Conservation (phyloP, 192 early-diverging fungal species). For the Mortierella alpina region DNA sequence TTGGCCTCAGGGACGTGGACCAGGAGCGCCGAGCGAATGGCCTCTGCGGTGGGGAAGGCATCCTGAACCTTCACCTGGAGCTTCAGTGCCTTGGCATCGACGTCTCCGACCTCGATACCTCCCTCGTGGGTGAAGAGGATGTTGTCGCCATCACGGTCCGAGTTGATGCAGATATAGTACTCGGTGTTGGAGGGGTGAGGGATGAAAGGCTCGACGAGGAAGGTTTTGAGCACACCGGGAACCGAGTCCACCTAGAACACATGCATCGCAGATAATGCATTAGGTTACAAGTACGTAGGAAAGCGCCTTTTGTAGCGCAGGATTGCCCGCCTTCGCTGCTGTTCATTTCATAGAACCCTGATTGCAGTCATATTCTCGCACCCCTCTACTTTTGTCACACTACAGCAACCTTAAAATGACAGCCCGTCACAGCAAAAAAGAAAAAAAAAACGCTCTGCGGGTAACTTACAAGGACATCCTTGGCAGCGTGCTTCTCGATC, state of each 20-base stretch:
- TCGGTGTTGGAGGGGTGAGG: slow-evolving; percentile 93
- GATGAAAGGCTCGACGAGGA: slow-evolving; percentile 95
- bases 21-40: slow-evolving; percentile 76
- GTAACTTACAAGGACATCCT: slow-evolving; percentile 76
- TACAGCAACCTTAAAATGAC: no score
- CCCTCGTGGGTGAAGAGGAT: slow-evolving; percentile 99
- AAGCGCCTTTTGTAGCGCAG: no score
- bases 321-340: no score
- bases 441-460: no score
- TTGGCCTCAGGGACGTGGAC: slow-evolving; percentile 74
- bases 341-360: no score
- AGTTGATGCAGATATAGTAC: slow-evolving; percentile 98
- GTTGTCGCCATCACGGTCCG: slow-evolving; percentile 93
- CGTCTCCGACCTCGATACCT: slow-evolving; percentile 98
- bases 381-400: no score
- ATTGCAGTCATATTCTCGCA: no score
- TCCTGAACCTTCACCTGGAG: slow-evolving; percentile 86
- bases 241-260: slow-evolving; percentile 78
- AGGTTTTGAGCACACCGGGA: slow-evolving; percentile 89
- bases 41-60: slow-evolving; percentile 73
- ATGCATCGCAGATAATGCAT: no score
- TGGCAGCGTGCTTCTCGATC: slow-evolving; percentile 91
- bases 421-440: no score
- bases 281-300: no score
- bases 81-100: slow-evolving; percentile 95